A percentile compares a stretch with the other conserved stretches of the same genome.
These are phyloP conservation scores for Tuber umbilicatum DNA, from an alignment of 495 filamentous ascomycete species.

Conservation along the genomic window DNA sequence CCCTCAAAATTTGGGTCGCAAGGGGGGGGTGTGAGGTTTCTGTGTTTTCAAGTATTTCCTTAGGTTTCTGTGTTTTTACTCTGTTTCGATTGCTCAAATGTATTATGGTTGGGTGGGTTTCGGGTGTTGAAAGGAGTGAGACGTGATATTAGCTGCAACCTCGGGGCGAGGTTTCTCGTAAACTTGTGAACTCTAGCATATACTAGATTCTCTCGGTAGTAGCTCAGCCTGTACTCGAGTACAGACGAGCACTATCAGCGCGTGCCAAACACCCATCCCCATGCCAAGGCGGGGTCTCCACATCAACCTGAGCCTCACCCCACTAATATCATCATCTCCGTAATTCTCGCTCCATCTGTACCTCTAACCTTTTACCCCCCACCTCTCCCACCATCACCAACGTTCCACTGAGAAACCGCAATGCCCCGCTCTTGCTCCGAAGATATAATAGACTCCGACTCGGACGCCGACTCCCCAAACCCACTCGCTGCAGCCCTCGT, in stretches of 20 bases:
- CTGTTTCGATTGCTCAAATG: background rate
- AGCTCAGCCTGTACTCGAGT: background rate
- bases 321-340: background rate
- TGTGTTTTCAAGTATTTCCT: background rate
- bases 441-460: background rate
- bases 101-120: background rate
- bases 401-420: background rate
- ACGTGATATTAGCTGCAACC: background rate
- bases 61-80: background rate
- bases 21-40: background rate
- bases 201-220: background rate
- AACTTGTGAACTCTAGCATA: background rate
- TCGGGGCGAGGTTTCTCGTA: background rate
- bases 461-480: conserved; percentile 12
- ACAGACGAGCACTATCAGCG: background rate
- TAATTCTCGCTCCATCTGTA: background rate
- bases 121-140: background rate
- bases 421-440: background rate
- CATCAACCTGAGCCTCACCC: conserved; percentile 20
- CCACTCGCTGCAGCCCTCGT: conserved; percentile 36
- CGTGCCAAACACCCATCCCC: background rate
- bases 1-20: background rate
- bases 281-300: background rate
- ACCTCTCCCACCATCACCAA: background rate
- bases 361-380: background rate